Evolutionary conservation across 768 basidiomycete genomes (phyloP).

Genomic region (Russula sp.): DNA sequence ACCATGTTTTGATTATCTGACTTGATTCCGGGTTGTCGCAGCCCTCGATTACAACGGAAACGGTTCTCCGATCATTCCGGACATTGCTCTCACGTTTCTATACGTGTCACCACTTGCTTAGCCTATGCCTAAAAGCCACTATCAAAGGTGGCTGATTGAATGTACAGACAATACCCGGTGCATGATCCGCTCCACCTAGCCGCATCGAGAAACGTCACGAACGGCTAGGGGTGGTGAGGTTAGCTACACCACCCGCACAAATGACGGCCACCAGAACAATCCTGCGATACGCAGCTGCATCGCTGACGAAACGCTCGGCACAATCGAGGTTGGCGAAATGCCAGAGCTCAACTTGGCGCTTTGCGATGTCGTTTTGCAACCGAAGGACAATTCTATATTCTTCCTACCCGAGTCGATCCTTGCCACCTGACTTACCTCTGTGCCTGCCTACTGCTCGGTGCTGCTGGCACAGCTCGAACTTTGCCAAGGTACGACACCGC

Average conservation of each 20-base stretch:
- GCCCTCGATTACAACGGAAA: slow-evolving; percentile 4
- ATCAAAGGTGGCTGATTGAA: slow-evolving; percentile 17
- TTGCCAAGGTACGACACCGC: slow-evolving; percentile 57
- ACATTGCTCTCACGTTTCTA: neutral
- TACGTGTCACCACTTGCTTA: slow-evolving; percentile 3
- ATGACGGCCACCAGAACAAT: neutral
- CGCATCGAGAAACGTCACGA: slow-evolving; percentile 2
- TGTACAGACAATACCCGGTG: slow-evolving; percentile 8
- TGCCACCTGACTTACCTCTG: slow-evolving; percentile 39
- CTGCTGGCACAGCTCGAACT: slow-evolving; percentile 37
- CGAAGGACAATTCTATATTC: slow-evolving; percentile 44
- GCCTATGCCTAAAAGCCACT: neutral
- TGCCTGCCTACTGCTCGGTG: slow-evolving; percentile 1
- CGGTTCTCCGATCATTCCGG: neutral
- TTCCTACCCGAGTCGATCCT: slow-evolving; percentile 46
- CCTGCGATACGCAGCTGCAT: slow-evolving; percentile 29
- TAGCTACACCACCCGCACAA: neutral
- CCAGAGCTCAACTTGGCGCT: slow-evolving; percentile 30
- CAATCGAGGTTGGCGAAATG: slow-evolving; percentile 44
- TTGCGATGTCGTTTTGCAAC: slow-evolving; percentile 33
- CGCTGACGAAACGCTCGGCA: slow-evolving; percentile 45
- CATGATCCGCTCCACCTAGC: neutral
- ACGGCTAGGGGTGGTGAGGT: neutral
- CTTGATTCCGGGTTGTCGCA: slow-evolving; percentile 17
- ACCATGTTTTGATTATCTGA: slow-evolving; percentile 12